These are phyloP conservation scores for Camellia granthamiana DNA, from an alignment of 148 eudicot genomes.

Conservation along the genomic window DNA sequence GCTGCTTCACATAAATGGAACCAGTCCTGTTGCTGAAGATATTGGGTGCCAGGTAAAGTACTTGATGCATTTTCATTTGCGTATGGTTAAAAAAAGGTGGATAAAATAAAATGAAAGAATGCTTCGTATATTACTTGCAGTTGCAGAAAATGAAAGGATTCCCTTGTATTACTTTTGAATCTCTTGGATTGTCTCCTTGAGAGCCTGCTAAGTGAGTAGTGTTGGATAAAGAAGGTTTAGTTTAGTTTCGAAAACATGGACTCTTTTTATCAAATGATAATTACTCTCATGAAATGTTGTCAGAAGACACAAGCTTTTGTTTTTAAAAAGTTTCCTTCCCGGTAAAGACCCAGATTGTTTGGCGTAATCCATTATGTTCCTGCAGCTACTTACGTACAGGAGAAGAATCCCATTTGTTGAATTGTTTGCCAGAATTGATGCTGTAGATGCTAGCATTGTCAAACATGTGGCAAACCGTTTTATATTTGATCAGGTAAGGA, in stretches of 20 bases:
- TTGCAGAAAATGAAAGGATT: background rate
- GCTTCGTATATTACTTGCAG: background rate
- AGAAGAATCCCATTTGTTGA: conserved; percentile 81
- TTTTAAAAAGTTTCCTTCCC: background rate
- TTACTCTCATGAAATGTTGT: no score
- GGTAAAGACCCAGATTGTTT: background rate
- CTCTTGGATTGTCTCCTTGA: background rate
- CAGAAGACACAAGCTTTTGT: background rate
- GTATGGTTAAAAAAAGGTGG: background rate
- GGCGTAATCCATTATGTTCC: conserved; percentile 13
- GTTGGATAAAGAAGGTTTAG: background rate
- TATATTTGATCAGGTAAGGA: conserved; percentile 68
- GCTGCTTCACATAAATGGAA: conserved; percentile 87
- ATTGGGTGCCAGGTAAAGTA: conserved; percentile 85
- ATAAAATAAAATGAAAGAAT: background rate
- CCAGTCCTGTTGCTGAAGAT: conserved; percentile 89
- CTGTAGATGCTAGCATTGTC: conserved; percentile 73
- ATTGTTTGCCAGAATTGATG: conserved; percentile 91
- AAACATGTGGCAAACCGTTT: conserved; percentile 88
- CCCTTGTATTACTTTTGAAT: background rate
- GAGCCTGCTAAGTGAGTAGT: background rate
- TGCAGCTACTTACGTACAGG: conserved; percentile 85
- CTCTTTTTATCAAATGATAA: background rate
- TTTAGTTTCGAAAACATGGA: background rate
- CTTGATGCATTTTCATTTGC: background rate